These are phyloP conservation scores for Hypsizygus ulmarius DNA, from an alignment of 1,284 basidiomycete genomes.

Conservation along the genomic window DNA sequence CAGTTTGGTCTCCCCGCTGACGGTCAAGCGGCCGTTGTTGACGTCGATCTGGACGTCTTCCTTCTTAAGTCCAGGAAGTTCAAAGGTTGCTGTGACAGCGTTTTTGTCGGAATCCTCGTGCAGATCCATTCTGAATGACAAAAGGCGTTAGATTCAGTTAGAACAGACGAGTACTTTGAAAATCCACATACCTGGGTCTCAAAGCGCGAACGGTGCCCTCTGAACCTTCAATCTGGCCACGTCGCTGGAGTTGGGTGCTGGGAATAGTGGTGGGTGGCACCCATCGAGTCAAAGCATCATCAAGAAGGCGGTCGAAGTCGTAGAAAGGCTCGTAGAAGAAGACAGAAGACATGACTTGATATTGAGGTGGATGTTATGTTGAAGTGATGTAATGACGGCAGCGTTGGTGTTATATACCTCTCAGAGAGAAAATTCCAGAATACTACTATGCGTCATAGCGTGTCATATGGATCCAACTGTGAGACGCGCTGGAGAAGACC, in stretches of 20 bases:
- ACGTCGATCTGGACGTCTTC: conserved; percentile 43
- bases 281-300: conserved; percentile 40
- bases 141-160: background rate
- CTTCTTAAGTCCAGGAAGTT: conserved; percentile 46
- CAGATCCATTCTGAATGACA: conserved; percentile 42
- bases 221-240: conserved; percentile 9
- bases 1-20: conserved; percentile 43
- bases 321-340: conserved; percentile 50
- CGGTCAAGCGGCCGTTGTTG: conserved; percentile 39
- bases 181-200: conserved; percentile 24
- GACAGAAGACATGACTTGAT: conserved; percentile 34
- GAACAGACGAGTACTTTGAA: background rate
- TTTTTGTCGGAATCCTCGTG: conserved; percentile 42
- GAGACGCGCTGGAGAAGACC: no score
- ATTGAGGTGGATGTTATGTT: background rate
- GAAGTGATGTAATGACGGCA: background rate
- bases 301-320: conserved; percentile 50
- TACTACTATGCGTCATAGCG: no score
- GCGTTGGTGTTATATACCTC: no score
- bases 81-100: conserved; percentile 44
- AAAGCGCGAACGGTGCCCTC: conserved; percentile 19
- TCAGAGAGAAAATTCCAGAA: no score
- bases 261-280: background rate
- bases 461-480: no score
- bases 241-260: conserved; percentile 16